Conservation (phyloP, 345 rosid genomes). For the Eucalyptus erythrocorys region DNA sequence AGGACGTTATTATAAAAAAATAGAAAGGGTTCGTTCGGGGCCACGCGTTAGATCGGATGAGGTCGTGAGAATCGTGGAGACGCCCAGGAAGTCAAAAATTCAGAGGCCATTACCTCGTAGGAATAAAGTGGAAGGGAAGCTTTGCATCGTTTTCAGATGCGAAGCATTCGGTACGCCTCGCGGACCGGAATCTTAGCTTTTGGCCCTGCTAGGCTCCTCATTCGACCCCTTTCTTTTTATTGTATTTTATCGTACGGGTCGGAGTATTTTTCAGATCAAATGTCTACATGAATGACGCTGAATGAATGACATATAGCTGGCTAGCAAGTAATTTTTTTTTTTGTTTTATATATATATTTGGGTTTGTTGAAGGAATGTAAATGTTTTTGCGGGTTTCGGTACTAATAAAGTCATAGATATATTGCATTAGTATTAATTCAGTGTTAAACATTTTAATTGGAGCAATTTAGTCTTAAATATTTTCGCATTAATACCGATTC, state of each 20-base stretch:
- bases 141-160: background rate
- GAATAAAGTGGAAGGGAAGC: background rate
- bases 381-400: too few species aligned
- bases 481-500: accelerated
- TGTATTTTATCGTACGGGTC: background rate
- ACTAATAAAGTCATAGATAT: too few species aligned
- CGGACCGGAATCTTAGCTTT: background rate
- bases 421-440: accelerated
- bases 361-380: too few species aligned
- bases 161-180: background rate
- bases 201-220: background rate
- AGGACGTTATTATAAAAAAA: background rate
- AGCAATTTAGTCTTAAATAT: too few species aligned
- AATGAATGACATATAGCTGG: background rate
- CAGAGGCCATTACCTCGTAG: background rate
- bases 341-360: too few species aligned
- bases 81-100: background rate
- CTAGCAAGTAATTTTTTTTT: background rate
- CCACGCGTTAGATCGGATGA: background rate
- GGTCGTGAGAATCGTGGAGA: background rate
- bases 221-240: background rate
- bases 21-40: background rate
- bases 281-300: background rate
- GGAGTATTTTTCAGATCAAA: background rate
- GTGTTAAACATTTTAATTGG: accelerated